Evolutionary conservation across 2,329 filamentous ascomycete genomes (phyloP), one percentile per base, ranked within the genome.

Genomic region (Trichoderma sp.): DNA sequence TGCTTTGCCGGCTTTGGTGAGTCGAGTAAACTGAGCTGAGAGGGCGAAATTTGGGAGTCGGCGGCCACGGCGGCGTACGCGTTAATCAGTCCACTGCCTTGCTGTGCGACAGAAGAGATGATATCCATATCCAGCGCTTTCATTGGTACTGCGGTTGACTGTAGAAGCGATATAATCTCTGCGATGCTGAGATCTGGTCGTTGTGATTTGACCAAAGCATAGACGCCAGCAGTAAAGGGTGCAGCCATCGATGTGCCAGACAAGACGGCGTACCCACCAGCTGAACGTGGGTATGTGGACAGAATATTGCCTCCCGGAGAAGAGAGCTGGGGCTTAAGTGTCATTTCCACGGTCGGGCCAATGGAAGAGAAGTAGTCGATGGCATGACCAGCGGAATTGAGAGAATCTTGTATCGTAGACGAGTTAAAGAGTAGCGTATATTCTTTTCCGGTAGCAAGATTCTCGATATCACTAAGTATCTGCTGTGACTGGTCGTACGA

Each of bases 161-260:
- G 84, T 1, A 89, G 79, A 26, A 86, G 76, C 73, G 82, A 84
- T 78, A 86, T 83, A 3, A 89, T 81, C 2, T 81, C 80, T 70
- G 78, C 80, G 15, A 86, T 87, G 61, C 86, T 83, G 47, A 85
- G 81, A 15, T 62, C 28, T n/a, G 32, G 82, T 86, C 18, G 84
- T 84, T 47, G 85, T 84, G 24, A 83, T 84, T 72, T 88, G 82
- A 60, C 83, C 83, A 90, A 83, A 1, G 88, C 88, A 53, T 85
- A 82, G 67, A 88, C 84, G 32, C 83, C 89, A 6, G 88, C 87
- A 3, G 85, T 81, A 12, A 88, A 83, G 6, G 88, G 88, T 30
- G 85, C 86, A 3, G 88, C 84, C 89, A 91, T 91, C 0, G 88
- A 90, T 0, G 88, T 90, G 15, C 88, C 88, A 36, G 82, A 88